Base-by-base conservation (phyloP, 495 filamentous ascomycete species). In the Aspergillus hancockii region DNA sequence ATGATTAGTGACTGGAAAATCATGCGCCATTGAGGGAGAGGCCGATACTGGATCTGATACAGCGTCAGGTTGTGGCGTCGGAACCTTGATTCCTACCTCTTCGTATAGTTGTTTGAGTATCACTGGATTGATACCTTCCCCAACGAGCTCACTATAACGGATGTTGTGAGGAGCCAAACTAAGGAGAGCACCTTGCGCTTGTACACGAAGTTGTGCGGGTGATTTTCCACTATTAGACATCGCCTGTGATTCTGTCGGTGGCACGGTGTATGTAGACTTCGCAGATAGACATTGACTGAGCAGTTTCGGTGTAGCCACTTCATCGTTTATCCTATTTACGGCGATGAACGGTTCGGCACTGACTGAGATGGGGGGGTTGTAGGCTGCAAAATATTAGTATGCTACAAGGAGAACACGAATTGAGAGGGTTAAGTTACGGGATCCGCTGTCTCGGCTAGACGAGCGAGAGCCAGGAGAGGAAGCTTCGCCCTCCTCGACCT, bases 101-200 rank as follows among this genome's bases (percentile, higher is more conserved):
- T 79, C 75, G 67, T 90, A 94, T 12, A 95, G 75, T 40, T 74
- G 71, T 54, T 76, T 79, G 34, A 96, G 74, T 38, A 90, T 60
- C 18, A 71, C 68, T 43, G 85, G 77, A 61, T 91, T 78, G 49
- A 93, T 79, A 5, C 90, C 90, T 69, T 92, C 89, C 13, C 85
- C 79, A 16, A 93, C 75, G 62, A 92, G 85, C 57, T 87, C 79
- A 49, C 84, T 73, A 62, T 83, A 93, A 14, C 83, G 81, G 49
- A 93, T 84, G 46, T 86, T 85, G 36, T 87, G 75, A 34, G 84
- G 81, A 58, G 78, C 81, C 25, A 93, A 68, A 40, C 84, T 79
- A 16, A 88, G 73, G 19, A 93, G 78, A 52, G 90, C 89, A 34
- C 84, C 81, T 63, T 88, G 82, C 6, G 90, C 89, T 63, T 88